These are phyloP conservation scores for Kwoniella dejecticola DNA, from an alignment of 768 basidiomycete species.

Conservation along the genomic window DNA sequence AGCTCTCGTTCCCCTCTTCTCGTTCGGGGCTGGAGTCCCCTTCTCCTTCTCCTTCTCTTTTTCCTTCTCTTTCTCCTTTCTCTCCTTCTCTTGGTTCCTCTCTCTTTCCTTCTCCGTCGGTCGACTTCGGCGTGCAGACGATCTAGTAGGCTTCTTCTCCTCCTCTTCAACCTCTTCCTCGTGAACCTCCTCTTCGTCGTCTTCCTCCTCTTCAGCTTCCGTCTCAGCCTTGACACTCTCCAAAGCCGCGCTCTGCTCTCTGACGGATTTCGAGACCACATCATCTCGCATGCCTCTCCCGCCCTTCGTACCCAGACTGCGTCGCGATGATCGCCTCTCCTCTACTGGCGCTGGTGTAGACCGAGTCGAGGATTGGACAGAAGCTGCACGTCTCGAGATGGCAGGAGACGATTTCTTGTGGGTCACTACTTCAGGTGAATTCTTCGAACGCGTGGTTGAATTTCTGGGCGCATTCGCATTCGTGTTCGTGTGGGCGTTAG, in stretches of 20 bases:
- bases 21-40: slow-evolving; percentile 11
- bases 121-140: slow-evolving; percentile 15
- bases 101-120: slow-evolving; percentile 20
- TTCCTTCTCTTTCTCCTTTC: slow-evolving; percentile 30
- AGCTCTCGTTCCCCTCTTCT: slow-evolving; percentile 23
- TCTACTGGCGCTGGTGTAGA: slow-evolving; percentile 25
- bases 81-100: slow-evolving; percentile 5
- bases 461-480: slow-evolving; percentile 30
- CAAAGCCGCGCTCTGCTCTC: slow-evolving; percentile 22
- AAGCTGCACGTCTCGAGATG: slow-evolving; percentile 34
- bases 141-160: slow-evolving; percentile 27
- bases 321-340: slow-evolving; percentile 9
- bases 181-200: slow-evolving; percentile 21
- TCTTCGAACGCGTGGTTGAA: too few relatives aligned
- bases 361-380: slow-evolving; percentile 32
- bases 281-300: slow-evolving; percentile 24
- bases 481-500: slow-evolving; percentile 7
- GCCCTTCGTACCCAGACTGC: slow-evolving; percentile 4
- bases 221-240: slow-evolving; percentile 29
- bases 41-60: slow-evolving; percentile 33
- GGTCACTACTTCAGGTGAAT: background rate
- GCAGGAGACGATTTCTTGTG: slow-evolving; percentile 39
- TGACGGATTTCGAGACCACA: slow-evolving; percentile 24
- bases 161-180: slow-evolving; percentile 25
- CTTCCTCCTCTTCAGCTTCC: slow-evolving; percentile 25